Evolutionary conservation across 2,329 filamentous ascomycete species (phyloP).

Genomic region (Massarina eburnea): DNA sequence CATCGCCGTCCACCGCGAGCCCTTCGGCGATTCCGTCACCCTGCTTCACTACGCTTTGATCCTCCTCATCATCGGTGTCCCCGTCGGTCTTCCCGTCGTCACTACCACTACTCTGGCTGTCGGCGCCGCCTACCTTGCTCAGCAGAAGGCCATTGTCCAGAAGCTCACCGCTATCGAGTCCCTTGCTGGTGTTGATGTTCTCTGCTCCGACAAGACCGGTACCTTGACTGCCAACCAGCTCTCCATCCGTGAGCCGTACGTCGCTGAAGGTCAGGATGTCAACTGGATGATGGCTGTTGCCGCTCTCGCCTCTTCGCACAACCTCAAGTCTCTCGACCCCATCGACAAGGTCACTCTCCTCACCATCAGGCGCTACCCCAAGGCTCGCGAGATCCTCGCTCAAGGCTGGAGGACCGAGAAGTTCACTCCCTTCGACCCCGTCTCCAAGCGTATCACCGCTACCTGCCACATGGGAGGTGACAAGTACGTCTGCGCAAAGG

Average conservation of each 20-base stretch:
- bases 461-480: conserved; percentile 70
- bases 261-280: conserved; percentile 74
- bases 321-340: conserved; percentile 75
- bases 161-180: conserved; percentile 80
- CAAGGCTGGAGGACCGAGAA: conserved; percentile 76
- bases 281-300: conserved; percentile 86
- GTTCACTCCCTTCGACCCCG: conserved; percentile 76
- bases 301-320: conserved; percentile 75
- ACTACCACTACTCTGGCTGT: conserved; percentile 77
- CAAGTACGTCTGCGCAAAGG: conserved; percentile 73
- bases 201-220: conserved; percentile 82
- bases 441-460: conserved; percentile 77
- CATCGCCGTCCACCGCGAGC: conserved; percentile 60
- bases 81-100: conserved; percentile 75
- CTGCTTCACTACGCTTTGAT: conserved; percentile 54
- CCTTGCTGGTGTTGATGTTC: conserved; percentile 65
- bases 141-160: conserved; percentile 78
- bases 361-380: conserved; percentile 74
- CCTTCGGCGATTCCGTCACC: conserved; percentile 56
- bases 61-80: conserved; percentile 74
- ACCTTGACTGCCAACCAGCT: conserved; percentile 76
- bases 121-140: conserved; percentile 74
- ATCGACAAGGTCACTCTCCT: conserved; percentile 80
- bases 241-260: conserved; percentile 74
- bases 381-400: conserved; percentile 73